Evolutionary conservation across 2,329 filamentous ascomycete genomes (phyloP).

Genomic region (Corniculantispora saksenae): DNA sequence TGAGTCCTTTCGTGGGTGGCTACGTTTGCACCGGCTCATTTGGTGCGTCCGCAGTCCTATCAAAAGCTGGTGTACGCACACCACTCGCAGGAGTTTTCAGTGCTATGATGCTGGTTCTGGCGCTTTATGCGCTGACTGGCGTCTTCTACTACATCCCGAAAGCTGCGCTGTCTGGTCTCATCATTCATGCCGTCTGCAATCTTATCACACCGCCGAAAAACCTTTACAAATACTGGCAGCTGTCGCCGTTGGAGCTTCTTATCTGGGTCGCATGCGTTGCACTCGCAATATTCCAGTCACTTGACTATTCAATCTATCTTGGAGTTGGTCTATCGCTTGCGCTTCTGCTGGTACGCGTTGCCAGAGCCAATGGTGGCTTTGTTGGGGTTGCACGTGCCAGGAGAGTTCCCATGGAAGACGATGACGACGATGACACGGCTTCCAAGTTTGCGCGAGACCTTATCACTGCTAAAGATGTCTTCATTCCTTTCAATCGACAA

Average conservation of each 20-base stretch:
- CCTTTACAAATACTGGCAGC: conserved; percentile 76
- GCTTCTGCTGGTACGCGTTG: conserved; percentile 47
- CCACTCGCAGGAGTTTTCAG: conserved; percentile 79
- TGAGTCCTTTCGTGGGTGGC: conserved; percentile 71
- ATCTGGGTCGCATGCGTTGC: conserved; percentile 77
- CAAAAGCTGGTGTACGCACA: conserved; percentile 79
- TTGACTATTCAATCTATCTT: conserved; percentile 53
- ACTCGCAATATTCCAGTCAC: conserved; percentile 49
- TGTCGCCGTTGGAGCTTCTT: conserved; percentile 71
- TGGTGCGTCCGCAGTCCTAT: conserved; percentile 76
- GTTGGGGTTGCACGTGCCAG: conserved; percentile 40
- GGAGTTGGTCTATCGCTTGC: conserved; percentile 46
- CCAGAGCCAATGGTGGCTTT: conserved; percentile 49
- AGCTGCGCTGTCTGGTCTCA: conserved; percentile 70
- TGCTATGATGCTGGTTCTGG: conserved; percentile 71
- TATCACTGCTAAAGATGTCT: conserved; percentile 25
- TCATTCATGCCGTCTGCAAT: conserved; percentile 81
- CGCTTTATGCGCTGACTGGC: conserved; percentile 74
- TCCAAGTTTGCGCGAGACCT: not conserved
- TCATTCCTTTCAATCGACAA: conserved; percentile 41
- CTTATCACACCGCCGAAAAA: conserved; percentile 72
- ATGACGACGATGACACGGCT: not conserved
- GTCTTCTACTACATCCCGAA: conserved; percentile 83
- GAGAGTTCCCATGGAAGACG: conserved; percentile 16
- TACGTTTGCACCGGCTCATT: conserved; percentile 50